A percentile compares a stretch with the other conserved stretches of the same genome.
Conservation (phyloP, 2,329 filamentous ascomycete species). For the Alternaria arbusti region DNA sequence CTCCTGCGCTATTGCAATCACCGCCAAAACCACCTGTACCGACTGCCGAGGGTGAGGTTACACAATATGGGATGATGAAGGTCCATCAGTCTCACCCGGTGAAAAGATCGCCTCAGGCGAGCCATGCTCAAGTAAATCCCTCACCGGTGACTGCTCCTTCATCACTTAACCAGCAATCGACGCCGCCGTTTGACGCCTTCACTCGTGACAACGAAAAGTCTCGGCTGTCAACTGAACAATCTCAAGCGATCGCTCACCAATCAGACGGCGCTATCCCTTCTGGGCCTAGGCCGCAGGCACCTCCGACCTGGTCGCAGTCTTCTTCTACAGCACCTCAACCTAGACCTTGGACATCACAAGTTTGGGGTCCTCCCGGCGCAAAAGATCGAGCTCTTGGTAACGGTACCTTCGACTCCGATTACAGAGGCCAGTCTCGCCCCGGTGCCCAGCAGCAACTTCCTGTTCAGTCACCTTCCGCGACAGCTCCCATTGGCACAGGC, state of each 20-base stretch:
- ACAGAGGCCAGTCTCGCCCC: slow-evolving; percentile 57
- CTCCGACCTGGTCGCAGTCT: slow-evolving; percentile 38
- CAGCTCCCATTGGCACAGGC: slow-evolving; percentile 32
- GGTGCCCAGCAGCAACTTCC: slow-evolving; percentile 35
- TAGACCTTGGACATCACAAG: slow-evolving; percentile 57
- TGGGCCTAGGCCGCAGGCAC: slow-evolving; percentile 33
- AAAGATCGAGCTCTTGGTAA: slow-evolving; percentile 76
- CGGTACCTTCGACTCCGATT: slow-evolving; percentile 73
- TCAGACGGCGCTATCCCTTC: slow-evolving; percentile 23
- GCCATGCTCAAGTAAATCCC: slow-evolving; percentile 20
- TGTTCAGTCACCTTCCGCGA: slow-evolving; percentile 30
- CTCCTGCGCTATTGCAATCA: slow-evolving; percentile 45
- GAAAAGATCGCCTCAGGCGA: slow-evolving; percentile 34
- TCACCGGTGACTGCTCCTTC: slow-evolving; percentile 30
- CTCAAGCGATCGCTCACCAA: slow-evolving; percentile 23
- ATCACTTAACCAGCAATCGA: slow-evolving; percentile 24
- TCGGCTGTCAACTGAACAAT: slow-evolving; percentile 21
- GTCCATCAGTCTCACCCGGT: slow-evolving; percentile 64
- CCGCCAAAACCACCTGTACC: slow-evolving; percentile 66
- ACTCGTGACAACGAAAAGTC: slow-evolving; percentile 28
- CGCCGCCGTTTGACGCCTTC: slow-evolving; percentile 25
- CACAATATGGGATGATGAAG: slow-evolving; percentile 69
- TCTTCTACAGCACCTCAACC: slow-evolving; percentile 32
- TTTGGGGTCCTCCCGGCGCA: slow-evolving; percentile 74
- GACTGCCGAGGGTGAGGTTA: slow-evolving; percentile 62